Evolutionary conservation across 2,329 filamentous ascomycete species (phyloP), one percentile per base, ranked within the genome.

Genomic region (Aspergillus arachidicola): DNA sequence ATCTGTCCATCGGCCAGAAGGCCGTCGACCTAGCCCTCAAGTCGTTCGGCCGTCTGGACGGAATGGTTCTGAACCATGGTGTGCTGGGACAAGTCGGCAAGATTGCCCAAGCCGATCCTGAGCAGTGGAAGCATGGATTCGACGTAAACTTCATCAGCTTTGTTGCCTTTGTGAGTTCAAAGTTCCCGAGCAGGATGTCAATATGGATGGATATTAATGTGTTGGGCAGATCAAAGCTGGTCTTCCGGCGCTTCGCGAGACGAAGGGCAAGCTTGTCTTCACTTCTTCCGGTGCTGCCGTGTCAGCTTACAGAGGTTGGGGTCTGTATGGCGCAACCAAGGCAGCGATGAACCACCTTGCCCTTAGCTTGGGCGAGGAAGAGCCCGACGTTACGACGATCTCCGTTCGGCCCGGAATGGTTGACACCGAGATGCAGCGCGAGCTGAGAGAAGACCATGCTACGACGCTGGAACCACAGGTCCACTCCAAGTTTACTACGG

Each of bases 111-210:
- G 84, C 85, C 19, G 85, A 86, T n/a, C 73, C 88, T 0, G 87
- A 91, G 43, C 89, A 91, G 64, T 97, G 94, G 92, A 89, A 88
- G 72, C 78, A 81, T 2, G 82, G 86, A 10, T 97, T 93, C 77
- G 89, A 96, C 69, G 83, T 93, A 65, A 98, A 98, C 75, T 88
- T 98, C 70, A 93, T 97, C 75, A 94, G 92, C 68, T 88, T 88
- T 32, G 81, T 97, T 51, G 89, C 88, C 38, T 82, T 97, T 77
- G 92, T 96, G 81, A 72, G 86, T 76, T 19, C 43, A 11, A 81
- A 72, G 86, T 76, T 19, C 43, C 43, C 12, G 34, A 3, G 26
- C 14, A 38, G 46, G 6, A 12, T 48, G 10, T 11, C 9, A 32
- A 6, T 23, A 9, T 30, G 43, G n/a, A 30, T 32, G 34, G 32